Evolutionary conservation across 2,329 filamentous ascomycete species (phyloP), one percentile per base, ranked within the genome.

Genomic region (Talaromyces sp.): DNA sequence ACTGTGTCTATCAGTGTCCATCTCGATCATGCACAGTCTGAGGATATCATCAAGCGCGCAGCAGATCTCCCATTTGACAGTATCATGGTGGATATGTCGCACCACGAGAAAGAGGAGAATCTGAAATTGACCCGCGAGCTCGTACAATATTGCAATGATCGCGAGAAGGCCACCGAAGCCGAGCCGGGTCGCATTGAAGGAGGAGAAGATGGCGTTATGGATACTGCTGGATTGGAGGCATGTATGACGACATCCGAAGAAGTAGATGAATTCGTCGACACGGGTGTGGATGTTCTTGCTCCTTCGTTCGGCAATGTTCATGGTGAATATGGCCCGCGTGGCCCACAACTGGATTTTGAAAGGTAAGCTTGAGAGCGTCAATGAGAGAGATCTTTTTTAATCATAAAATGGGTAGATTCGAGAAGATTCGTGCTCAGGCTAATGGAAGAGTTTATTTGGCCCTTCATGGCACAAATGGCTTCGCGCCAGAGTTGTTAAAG

Each of bases 1-100:
- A 71, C 68, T 2, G 85, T 87, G 3, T 85, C 85, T 22, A 72
- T 88, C 30, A 80, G 81, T 19, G 75, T 88, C 39, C 85, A 88
- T 70, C 80, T 88, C 64, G 85, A 88, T 75, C 85, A 88, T 70
- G 83, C 82, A 24, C 85, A 87, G 70, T 82, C 80, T 7, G 82
- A 83, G 3, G 83, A 84, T 57, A 82, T 85, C 29, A 83, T 87
- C 58, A 80, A 81, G n/a, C 75, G 74, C 4, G 85, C 85, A 0
- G 85, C 84, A 0, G 79, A 85, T 61, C 78, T 83, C 45, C 80
- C 75, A 2, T 89, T 89, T 61, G 87, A 90, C 70, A 83, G 80
- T 56, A 89, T 90, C 67, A 90, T 90, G 87, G 83, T 90, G 0
- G 88, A 90, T 70, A 90, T 90, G 86, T 84, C 80, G 52, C 87